Evolutionary conservation across 1,139 yeast genomes (phyloP).

Genomic region (Protomyces lactucae-debilis): DNA sequence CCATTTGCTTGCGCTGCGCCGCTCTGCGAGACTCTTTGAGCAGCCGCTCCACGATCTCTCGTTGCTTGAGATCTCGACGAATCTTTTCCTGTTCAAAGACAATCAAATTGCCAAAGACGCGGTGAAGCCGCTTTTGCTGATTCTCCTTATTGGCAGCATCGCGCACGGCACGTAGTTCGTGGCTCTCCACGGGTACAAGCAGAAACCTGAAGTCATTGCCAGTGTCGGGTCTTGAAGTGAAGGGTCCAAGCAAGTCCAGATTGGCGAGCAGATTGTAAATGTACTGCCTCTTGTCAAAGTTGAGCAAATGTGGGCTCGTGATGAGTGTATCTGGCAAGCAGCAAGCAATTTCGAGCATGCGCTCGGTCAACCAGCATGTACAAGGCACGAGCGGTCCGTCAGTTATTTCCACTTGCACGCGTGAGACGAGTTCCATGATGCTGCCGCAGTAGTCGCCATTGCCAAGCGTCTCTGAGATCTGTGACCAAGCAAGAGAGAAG

Average conservation of each 20-base stretch:
- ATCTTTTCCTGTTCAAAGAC: constrained; percentile 49
- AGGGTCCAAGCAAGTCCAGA: constrained; percentile 37
- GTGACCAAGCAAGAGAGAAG: constrained; percentile 63
- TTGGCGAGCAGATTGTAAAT: constrained; percentile 53
- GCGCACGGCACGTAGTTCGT: constrained; percentile 32
- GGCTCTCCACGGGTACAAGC: constrained; percentile 1
- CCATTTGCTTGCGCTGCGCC: constrained; percentile 25
- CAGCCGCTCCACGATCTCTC: constrained; percentile 44
- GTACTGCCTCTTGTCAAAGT: constrained; percentile 65
- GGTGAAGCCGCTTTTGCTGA: not conserved
- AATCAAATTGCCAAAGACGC: constrained; percentile 44
- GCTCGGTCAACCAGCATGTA: constrained; percentile 69
- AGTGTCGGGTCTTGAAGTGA: not conserved
- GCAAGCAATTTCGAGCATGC: constrained; percentile 60
- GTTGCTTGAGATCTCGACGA: constrained; percentile 49
- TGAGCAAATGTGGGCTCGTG: constrained; percentile 54
- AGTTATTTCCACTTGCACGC: constrained; percentile 27
- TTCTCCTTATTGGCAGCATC: constrained; percentile 7
- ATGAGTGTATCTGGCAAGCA: constrained; percentile 63
- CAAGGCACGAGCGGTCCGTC: constrained; percentile 58
- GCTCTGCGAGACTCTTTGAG: constrained; percentile 2
- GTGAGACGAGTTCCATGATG: constrained; percentile 13
- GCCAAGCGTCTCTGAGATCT: constrained; percentile 46
- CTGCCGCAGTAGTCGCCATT: constrained; percentile 31
- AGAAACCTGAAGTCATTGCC: not conserved